phyloP scores from a whole-genome alignment of 148 eudicot genomes.

The Cornus kousa region DNA sequence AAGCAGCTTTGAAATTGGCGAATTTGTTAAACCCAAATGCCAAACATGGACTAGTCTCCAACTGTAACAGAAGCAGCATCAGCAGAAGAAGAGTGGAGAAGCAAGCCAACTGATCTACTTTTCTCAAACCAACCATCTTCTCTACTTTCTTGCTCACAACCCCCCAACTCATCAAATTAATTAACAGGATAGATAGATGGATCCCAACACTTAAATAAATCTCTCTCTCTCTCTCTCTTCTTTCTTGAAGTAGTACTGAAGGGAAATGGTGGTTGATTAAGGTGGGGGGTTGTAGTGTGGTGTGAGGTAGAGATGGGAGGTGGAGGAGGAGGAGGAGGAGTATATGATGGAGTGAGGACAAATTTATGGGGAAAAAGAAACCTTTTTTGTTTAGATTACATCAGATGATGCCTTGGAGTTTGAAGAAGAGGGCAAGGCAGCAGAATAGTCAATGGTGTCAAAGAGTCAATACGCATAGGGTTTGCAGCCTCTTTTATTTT shows the following conservation, averaged over 20 bases:
- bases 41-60: conserved; percentile 26
- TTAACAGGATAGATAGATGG: too few relatives aligned
- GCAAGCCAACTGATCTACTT: conserved; percentile 25
- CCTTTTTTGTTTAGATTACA: background rate
- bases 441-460: conserved; percentile 10
- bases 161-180: too few relatives aligned
- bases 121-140: conserved; percentile 27
- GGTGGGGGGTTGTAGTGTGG: conserved; percentile 1
- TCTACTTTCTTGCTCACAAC: too few relatives aligned
- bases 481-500: conserved; percentile 23
- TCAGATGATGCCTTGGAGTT: conserved; percentile 31
- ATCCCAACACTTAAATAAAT: too few relatives aligned
- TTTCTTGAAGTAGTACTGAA: background rate
- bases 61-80: conserved; percentile 23
- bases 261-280: background rate
- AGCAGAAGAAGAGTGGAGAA: conserved; percentile 35
- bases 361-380: background rate
- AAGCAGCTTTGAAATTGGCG: conserved; percentile 31
- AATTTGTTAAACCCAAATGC: conserved; percentile 33
- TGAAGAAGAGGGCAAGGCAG: conserved; percentile 6
- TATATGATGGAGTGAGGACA: background rate
- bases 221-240: conserved; percentile 10
- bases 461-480: conserved; percentile 21
- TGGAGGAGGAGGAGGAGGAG: background rate
- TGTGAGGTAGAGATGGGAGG: background rate